Percentiles rank a stretch among this genome's conserved stretches.
Conservation (phyloP, 257 asterid genomes). For the Solanum tacnaense region DNA sequence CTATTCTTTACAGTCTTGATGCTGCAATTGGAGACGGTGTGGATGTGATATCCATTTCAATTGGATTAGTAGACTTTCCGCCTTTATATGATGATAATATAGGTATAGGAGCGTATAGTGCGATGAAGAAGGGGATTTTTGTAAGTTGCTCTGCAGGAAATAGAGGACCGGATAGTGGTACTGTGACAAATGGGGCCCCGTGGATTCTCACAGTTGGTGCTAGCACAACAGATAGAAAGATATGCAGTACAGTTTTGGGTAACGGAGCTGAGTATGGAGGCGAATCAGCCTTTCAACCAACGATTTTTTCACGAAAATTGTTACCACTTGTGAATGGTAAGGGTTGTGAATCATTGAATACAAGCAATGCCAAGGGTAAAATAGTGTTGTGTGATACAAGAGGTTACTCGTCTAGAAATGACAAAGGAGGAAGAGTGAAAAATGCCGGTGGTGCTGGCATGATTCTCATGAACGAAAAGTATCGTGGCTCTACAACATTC, state of each 20-base stretch:
- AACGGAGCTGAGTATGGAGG: background rate
- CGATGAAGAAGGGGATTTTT: background rate
- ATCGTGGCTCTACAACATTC: background rate
- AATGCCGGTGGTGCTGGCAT: background rate
- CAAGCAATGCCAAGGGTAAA: background rate
- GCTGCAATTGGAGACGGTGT: slow-evolving; percentile 4
- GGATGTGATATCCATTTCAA: background rate
- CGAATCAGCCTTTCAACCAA: background rate
- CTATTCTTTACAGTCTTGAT: background rate
- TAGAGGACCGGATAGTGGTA: background rate
- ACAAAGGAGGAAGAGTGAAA: background rate
- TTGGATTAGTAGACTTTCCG: background rate
- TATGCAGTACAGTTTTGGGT: background rate
- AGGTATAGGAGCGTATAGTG: background rate
- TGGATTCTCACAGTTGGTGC: slow-evolving; percentile 6
- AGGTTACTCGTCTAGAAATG: background rate
- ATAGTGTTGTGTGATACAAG: background rate
- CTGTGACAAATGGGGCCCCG: background rate
- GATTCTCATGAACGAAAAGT: background rate
- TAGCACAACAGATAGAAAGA: background rate
- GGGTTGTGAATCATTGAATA: background rate
- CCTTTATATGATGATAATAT: background rate
- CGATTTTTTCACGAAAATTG: background rate
- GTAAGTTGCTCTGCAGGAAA: background rate
- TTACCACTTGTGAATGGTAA: background rate